These are phyloP conservation scores for Penicillium paneum DNA, from an alignment of 2,329 filamentous ascomycete genomes.

Conservation along the genomic window DNA sequence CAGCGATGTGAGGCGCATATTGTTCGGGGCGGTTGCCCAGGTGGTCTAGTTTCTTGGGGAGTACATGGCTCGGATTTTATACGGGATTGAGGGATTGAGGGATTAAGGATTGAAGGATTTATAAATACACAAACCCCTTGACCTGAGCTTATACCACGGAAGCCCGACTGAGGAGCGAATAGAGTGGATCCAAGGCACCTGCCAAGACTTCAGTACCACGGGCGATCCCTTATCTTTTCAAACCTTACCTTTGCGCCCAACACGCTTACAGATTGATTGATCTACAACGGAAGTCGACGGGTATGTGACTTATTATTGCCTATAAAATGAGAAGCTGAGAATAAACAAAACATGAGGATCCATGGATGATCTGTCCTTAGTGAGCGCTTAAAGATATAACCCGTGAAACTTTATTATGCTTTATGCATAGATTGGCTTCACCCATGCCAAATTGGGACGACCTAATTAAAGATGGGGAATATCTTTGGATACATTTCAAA, in stretches of 20 bases:
- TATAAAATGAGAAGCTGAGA: not conserved
- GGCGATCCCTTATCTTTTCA: not conserved
- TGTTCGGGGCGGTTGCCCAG: not conserved
- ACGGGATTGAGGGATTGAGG: not conserved
- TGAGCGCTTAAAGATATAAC: not conserved
- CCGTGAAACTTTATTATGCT: not conserved
- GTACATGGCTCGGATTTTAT: not conserved
- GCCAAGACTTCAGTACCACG: not conserved
- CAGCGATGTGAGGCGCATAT: slow-evolving; percentile 7
- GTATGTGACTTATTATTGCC: not conserved
- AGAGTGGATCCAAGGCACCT: too few species aligned
- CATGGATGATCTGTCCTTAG: not conserved
- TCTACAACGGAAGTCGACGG: not conserved
- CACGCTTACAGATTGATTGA: not conserved
- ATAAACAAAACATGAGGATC: not conserved
- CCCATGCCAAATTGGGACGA: not conserved
- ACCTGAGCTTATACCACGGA: not conserved
- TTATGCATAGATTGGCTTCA: not conserved
- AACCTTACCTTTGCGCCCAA: not conserved
- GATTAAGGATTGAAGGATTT: not conserved
- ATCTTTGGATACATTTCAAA: too few species aligned
- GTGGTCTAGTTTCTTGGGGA: not conserved
- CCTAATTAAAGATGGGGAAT: not conserved
- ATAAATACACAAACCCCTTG: not conserved
- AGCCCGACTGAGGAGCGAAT: not conserved